Percentiles rank a stretch among this genome's conserved stretches.
phyloP scores from a whole-genome alignment of 2,329 filamentous ascomycete genomes.

The Cladobotryum mycophilum region DNA sequence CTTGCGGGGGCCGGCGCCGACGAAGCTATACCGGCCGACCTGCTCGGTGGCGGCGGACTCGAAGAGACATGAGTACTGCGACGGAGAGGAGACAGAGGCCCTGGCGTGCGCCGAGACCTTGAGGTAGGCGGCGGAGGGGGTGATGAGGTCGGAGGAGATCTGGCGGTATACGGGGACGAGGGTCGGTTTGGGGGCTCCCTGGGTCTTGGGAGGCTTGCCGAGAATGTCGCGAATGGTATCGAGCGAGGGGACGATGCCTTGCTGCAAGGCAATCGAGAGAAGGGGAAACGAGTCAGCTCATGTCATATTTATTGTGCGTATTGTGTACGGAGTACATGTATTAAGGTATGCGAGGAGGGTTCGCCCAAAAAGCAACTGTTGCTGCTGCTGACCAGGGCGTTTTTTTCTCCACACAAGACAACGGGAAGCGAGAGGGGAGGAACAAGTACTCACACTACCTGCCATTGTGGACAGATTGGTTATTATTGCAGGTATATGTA shows the following conservation, averaged over 20 bases:
- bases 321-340: no score
- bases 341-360: no score
- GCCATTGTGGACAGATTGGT: not conserved
- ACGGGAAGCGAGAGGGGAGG: no score
- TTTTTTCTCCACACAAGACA: no score
- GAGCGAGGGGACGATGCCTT: constrained; percentile 39
- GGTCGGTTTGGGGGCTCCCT: constrained; percentile 45
- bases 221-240: constrained; percentile 41
- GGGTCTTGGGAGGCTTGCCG: constrained; percentile 27
- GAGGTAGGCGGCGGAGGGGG: constrained; percentile 89
- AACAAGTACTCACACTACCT: not conserved
- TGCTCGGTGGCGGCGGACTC: constrained; percentile 93
- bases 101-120: constrained; percentile 71
- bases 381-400: no score
- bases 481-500: not conserved
- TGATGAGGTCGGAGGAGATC: constrained; percentile 87
- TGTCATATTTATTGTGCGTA: no score
- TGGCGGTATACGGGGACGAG: constrained; percentile 77
- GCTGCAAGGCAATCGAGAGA: constrained; percentile 20
- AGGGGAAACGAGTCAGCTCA: constrained; percentile 8
- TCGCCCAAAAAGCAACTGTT: no score
- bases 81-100: constrained; percentile 34
- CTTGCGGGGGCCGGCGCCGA: constrained; percentile 75
- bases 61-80: constrained; percentile 85
- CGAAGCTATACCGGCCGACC: constrained; percentile 91